phyloP scores from a whole-genome alignment of 805 yeast species.

The Cyberlindnera veronae region DNA sequence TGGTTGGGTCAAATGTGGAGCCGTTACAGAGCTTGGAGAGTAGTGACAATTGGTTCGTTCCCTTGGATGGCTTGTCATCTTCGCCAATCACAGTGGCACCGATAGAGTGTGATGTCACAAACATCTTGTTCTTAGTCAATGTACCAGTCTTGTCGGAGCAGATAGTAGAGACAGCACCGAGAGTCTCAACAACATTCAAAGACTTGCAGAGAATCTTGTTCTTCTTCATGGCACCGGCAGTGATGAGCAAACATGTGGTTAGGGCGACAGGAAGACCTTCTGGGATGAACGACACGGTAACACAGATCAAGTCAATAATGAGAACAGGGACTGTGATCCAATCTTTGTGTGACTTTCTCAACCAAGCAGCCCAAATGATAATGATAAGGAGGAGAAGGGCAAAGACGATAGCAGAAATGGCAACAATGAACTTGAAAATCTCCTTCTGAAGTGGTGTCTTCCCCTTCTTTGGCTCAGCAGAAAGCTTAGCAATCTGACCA shows the following conservation, averaged over 20 bases:
- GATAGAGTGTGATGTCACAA: conserved; percentile 30
- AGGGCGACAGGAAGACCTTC: conserved; percentile 50
- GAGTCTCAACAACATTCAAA: conserved; percentile 48
- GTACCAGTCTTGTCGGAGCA: conserved; percentile 45
- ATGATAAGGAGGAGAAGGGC: conserved; percentile 30
- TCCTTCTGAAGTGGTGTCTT: conserved; percentile 42
- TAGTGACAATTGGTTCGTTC: conserved; percentile 11
- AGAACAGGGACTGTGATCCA: conserved; percentile 41
- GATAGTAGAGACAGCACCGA: conserved; percentile 50
- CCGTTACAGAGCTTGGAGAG: conserved; percentile 36
- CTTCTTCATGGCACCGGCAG: conserved; percentile 44
- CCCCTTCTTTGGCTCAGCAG: conserved; percentile 38
- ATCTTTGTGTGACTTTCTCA: conserved; percentile 34
- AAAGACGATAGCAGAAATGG: conserved; percentile 28
- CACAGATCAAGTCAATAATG: conserved; percentile 41
- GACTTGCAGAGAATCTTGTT: conserved; percentile 44
- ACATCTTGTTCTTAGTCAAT: conserved; percentile 49
- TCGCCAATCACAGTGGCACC: conserved; percentile 7
- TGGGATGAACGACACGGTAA: conserved; percentile 48
- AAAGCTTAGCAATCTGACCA: conserved; percentile 42
- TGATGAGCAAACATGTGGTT: conserved; percentile 46
- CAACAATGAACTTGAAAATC: conserved; percentile 34
- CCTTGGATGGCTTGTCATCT: background rate
- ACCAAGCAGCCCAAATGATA: conserved; percentile 44
- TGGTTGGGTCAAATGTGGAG: conserved; percentile 26